These are phyloP conservation scores for Acaromyces ingoldii DNA, from an alignment of 1,284 basidiomycete genomes.

Conservation along the genomic window DNA sequence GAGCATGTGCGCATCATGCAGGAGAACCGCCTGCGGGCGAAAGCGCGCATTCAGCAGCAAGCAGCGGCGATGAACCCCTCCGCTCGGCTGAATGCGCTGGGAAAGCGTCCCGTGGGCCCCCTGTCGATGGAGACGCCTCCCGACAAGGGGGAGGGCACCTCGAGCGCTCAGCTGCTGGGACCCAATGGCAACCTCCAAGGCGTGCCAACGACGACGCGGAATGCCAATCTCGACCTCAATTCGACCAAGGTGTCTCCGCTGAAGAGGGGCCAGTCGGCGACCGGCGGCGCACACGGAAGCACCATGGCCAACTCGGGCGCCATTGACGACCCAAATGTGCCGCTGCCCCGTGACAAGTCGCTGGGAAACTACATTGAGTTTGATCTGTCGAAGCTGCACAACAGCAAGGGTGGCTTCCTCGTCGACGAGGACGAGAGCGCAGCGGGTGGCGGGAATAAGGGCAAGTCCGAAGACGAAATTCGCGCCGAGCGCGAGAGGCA, in stretches of 20 bases:
- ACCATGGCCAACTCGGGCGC: conserved; percentile 18
- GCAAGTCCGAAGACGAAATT: conserved; percentile 38
- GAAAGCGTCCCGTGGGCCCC: conserved; percentile 9
- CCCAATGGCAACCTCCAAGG: conserved; percentile 23
- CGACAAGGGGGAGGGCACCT: neutral
- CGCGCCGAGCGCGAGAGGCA: conserved; percentile 43
- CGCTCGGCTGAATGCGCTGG: neutral
- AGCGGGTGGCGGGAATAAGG: too few species aligned
- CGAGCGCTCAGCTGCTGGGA: conserved; percentile 7
- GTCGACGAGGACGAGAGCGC: conserved; percentile 39
- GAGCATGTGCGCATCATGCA: conserved; percentile 12
- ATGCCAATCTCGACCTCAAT: conserved; percentile 20
- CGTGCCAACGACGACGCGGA: conserved; percentile 24
- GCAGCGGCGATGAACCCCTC: conserved; percentile 7
- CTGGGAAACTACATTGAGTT: conserved; percentile 51
- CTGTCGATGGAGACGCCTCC: conserved; percentile 1
- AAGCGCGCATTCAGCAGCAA: conserved; percentile 7
- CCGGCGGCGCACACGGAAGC: conserved; percentile 14
- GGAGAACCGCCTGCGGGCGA: conserved; percentile 12
- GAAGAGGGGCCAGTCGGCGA: conserved; percentile 10
- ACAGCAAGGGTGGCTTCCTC: conserved; percentile 49
- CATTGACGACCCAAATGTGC: conserved; percentile 20
- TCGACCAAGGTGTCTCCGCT: conserved; percentile 16
- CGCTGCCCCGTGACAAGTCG: conserved; percentile 36
- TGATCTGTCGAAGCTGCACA: conserved; percentile 45